Evolutionary conservation across 2,329 filamentous ascomycete species (phyloP), one percentile per base, ranked within the genome.

Genomic region (Colletotrichum eremochloae): DNA sequence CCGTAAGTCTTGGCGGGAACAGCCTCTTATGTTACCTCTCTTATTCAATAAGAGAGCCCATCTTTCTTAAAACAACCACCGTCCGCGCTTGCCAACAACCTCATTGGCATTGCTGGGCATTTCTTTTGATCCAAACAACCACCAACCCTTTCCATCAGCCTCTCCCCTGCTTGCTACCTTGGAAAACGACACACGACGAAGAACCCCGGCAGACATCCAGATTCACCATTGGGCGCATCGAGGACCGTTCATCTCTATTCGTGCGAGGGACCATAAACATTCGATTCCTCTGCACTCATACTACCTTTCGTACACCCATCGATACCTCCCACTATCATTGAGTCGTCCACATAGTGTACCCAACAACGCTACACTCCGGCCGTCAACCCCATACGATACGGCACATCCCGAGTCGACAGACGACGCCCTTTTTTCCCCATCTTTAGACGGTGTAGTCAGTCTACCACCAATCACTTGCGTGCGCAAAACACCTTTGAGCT

Each of bases 1-100:
- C 69, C 44, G 58, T 53, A 67, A 60, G 58, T 31, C 69, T 72
- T 72, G 69, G 69, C 69, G 52, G 52, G 46, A 69, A 64, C 60
- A n/a, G 66, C 69, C 65, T 69, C 65, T 52, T 69, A 63, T 44
- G 46, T 53, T 33, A 29, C 38, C 42, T 60, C 44, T 44, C 60
- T 64, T 48, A 36, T 46, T 60, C 46, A 48, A 69, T 69, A 64
- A 63, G 57, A 69, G 63, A 56, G 65, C 29, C 62, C 53, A 15
- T 63, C 69, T 33, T 31, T 40, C 38, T 29, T 44, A 0, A n/a
- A 44, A 57, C 63, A 8, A 7, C 57, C n/a, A 14, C n/a, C 46
- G n/a, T 64, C 36, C 58, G 52, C 57, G 58, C 38, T 42, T 48
- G 55, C 58, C 11, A 68, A 42, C 57, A 40, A 15, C 55, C 53